Percentiles rank a stretch among this genome's conserved stretches.
phyloP scores from a whole-genome alignment of 2,329 filamentous ascomycete species.

The Cordyceps tenuipes region DNA sequence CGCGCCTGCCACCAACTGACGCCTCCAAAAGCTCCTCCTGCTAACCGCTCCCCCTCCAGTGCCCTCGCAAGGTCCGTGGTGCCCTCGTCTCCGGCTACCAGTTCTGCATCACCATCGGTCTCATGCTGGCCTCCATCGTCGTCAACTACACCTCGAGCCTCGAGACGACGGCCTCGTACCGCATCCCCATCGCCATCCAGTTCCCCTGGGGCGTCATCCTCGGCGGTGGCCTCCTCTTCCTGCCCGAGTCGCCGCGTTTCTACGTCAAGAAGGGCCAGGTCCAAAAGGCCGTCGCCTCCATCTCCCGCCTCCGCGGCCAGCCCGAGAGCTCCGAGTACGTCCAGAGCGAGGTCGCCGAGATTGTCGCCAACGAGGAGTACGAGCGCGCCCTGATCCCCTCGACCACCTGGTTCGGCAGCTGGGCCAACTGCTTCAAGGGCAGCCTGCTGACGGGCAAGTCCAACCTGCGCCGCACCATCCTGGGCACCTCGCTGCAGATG shows the following conservation, averaged over 20 bases:
- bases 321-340: constrained; percentile 64
- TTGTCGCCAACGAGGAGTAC: constrained; percentile 83
- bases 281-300: constrained; percentile 51
- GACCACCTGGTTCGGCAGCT: constrained; percentile 56
- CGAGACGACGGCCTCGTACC: constrained; percentile 58
- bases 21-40: no score
- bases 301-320: constrained; percentile 67
- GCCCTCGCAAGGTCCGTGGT: constrained; percentile 64
- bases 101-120: constrained; percentile 73
- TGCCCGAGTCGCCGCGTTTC: constrained; percentile 81
- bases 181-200: constrained; percentile 74
- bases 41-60: constrained; percentile 22
- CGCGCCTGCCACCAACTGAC: no score
- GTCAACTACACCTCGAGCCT: constrained; percentile 62
- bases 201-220: constrained; percentile 75
- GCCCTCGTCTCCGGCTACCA: constrained; percentile 76
- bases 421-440: constrained; percentile 61
- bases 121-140: constrained; percentile 66
- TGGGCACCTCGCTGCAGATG: constrained; percentile 69
- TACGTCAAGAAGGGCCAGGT: constrained; percentile 71
- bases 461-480: constrained; percentile 62
- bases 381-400: constrained; percentile 62
- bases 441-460: constrained; percentile 54
- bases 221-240: constrained; percentile 59
- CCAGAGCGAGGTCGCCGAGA: constrained; percentile 71